Evolutionary conservation across 2,329 filamentous ascomycete species (phyloP).

Genomic region (Penicillium psychrosexuale): DNA sequence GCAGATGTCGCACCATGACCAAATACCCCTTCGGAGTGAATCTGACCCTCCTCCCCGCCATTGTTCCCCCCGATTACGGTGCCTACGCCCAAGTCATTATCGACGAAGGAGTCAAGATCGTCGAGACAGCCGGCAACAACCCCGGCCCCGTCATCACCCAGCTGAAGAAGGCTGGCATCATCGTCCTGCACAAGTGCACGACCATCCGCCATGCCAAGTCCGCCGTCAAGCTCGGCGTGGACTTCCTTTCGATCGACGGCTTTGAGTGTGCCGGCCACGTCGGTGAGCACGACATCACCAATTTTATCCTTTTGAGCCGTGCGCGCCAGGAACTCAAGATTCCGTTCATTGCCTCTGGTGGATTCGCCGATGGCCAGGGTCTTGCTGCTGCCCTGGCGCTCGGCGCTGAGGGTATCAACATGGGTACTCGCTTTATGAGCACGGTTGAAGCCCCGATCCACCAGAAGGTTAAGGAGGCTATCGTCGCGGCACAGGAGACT

Average conservation of each 20-base stretch:
- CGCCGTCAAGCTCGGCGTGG: conserved; percentile 89
- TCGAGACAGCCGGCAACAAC: conserved; percentile 88
- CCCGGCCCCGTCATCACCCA: conserved; percentile 87
- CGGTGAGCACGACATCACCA: conserved; percentile 54
- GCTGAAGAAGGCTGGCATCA: conserved; percentile 75
- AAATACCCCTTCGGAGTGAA: conserved; percentile 77
- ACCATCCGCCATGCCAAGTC: conserved; percentile 90
- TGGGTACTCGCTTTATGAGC: conserved; percentile 98
- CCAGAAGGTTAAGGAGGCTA: conserved; percentile 86
- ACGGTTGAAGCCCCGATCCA: conserved; percentile 92
- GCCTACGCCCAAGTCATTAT: conserved; percentile 91
- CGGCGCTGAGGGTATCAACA: conserved; percentile 92
- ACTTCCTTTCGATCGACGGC: conserved; percentile 94
- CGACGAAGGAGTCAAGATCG: conserved; percentile 85
- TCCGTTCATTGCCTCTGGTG: conserved; percentile 93
- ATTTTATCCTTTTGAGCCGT: conserved; percentile 67
- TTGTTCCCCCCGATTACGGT: conserved; percentile 86
- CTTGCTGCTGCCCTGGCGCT: conserved; percentile 86
- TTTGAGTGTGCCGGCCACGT: conserved; percentile 86
- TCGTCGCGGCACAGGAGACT: conserved; percentile 82
- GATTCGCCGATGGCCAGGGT: conserved; percentile 91
- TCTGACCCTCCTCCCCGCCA: conserved; percentile 84
- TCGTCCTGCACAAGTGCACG: conserved; percentile 94
- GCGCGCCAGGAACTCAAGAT: conserved; percentile 79
- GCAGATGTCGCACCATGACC: conserved; percentile 70